Evolutionary conservation across 306 rosid genomes (phyloP).

Genomic region (Arachis stenosperma): DNA sequence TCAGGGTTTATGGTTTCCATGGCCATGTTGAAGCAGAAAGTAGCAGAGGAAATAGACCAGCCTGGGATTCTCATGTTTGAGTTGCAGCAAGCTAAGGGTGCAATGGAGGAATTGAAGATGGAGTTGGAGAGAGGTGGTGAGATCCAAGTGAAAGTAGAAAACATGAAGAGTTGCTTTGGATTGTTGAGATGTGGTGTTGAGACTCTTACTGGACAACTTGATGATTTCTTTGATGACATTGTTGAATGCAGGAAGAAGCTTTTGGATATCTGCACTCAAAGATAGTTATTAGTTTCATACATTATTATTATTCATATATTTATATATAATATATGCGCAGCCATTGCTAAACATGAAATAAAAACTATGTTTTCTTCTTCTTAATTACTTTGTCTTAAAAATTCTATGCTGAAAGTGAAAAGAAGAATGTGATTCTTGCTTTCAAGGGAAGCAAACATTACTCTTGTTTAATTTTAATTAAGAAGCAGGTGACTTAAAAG

Average conservation of each 20-base stretch:
- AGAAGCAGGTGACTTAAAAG: slow-evolving; percentile 50
- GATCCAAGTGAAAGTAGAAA: slow-evolving; percentile 56
- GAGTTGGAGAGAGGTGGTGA: slow-evolving; percentile 60
- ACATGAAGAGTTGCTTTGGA: slow-evolving; percentile 62
- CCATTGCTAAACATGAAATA: slow-evolving; percentile 3
- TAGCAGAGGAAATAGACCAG: slow-evolving; percentile 62
- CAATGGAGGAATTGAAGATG: slow-evolving; percentile 63
- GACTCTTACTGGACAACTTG: slow-evolving; percentile 66
- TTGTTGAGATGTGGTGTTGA: slow-evolving; percentile 75
- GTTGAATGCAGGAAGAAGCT: slow-evolving; percentile 89
- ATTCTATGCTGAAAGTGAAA: too few species aligned
- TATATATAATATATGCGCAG: slow-evolving; percentile 8
- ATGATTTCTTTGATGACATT: slow-evolving; percentile 92
- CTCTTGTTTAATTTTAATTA: slow-evolving; percentile 42
- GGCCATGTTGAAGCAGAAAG: slow-evolving; percentile 62
- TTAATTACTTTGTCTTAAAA: not conserved
- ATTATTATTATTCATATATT: too few species aligned
- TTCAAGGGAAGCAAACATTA: slow-evolving; percentile 55
- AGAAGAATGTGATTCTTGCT: slow-evolving; percentile 66
- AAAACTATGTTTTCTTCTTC: not conserved
- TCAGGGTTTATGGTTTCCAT: slow-evolving; percentile 65
- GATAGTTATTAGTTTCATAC: slow-evolving; percentile 42
- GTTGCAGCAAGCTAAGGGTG: slow-evolving; percentile 59
- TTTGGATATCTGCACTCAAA: slow-evolving; percentile 78
- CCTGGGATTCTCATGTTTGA: slow-evolving; percentile 67